Base-by-base conservation (phyloP, 164 flowering plant genomes). In the Cinnamomum micranthum region DNA sequence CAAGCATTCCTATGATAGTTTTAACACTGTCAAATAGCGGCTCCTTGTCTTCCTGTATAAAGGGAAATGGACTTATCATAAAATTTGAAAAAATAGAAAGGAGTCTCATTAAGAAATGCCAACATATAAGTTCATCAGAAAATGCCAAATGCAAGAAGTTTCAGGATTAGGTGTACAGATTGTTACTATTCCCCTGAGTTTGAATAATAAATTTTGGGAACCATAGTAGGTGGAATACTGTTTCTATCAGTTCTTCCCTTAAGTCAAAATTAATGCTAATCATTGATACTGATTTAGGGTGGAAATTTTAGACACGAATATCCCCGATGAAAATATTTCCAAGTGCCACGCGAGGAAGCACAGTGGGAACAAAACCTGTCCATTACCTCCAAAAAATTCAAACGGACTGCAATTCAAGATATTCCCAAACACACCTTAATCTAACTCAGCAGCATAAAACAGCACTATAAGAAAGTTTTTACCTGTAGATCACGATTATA, bases 401-500 rank as follows among this genome's bases (percentile, higher is more conserved):
- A 12, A 55, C 19, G 0, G 60, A 35, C 5, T 15, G n/a, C 60
- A 14, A 3, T 55, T 55, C 20, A 55, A 55, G 60, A 55, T 55
- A 55, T 3, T 19, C 60, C 60, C 60, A 17, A 14, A 13, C 17
- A 55, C 41, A 35, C 6, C 6, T 28, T 28, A 35, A 35, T 6
- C 6, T 35, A 6, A 35, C 7, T 35, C 41, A 35, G 9, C 60
- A 14, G 60, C 60, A 14, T 19, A 55, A 55, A 55, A 55, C 4
- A 55, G 14, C 15, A 55, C 41, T 58, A 31, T 6, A 71, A 52
- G 28, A 50, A 27, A 20, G 47, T 10, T 5, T 47, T 5, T 79
- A 92, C 99, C 98, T 96, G 98, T 72, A 96, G 81, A 86, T 94
- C 99, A 72, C 99, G 98, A 74, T 91, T 94, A 77, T 94, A 94